Percentiles rank a stretch among this genome's conserved stretches.
Evolutionary conservation across 116 monocot genomes (phyloP).

Genomic region (Phalaenopsis hybrid): DNA sequence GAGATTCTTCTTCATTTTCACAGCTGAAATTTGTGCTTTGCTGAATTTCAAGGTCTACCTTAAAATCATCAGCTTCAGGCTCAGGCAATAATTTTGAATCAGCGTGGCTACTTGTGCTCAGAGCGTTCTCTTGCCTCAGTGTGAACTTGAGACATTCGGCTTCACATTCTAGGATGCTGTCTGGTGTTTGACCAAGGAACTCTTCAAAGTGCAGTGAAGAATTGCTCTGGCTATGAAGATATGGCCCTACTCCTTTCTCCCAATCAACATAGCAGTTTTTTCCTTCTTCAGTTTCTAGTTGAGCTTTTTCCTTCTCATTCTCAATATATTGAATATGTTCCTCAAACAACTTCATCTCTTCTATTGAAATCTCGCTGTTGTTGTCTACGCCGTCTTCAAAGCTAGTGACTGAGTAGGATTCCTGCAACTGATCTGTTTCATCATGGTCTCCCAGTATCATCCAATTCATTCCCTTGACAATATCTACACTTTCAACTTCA

Average conservation of each 20-base stretch:
- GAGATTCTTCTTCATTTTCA: not conserved
- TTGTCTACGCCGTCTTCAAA: constrained; percentile 7
- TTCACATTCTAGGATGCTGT: not conserved
- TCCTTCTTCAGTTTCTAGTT: constrained; percentile 8
- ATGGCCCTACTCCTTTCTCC: not conserved
- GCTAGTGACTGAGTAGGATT: constrained; percentile 8
- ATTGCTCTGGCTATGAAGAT: constrained; percentile 3
- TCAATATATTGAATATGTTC: constrained; percentile 5
- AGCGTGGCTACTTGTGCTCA: not conserved
- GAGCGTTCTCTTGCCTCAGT: not conserved
- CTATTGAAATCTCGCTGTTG: constrained; percentile 6
- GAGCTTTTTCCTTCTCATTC: not conserved
- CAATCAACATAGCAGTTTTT: not conserved
- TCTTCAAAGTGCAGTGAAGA: not conserved
- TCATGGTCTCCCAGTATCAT: constrained; percentile 25
- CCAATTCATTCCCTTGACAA: constrained; percentile 8
- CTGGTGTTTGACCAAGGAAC: not conserved
- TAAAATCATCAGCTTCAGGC: not conserved
- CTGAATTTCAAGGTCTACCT: too few relatives aligned
- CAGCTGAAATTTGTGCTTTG: too few relatives aligned
- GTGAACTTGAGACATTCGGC: too few relatives aligned
- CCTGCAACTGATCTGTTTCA: constrained; percentile 5
- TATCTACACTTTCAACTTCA: not conserved
- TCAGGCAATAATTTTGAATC: not conserved
- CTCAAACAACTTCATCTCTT: not conserved